Conservation (phyloP, 345 rosid species). For the Acer yangbiense region DNA sequence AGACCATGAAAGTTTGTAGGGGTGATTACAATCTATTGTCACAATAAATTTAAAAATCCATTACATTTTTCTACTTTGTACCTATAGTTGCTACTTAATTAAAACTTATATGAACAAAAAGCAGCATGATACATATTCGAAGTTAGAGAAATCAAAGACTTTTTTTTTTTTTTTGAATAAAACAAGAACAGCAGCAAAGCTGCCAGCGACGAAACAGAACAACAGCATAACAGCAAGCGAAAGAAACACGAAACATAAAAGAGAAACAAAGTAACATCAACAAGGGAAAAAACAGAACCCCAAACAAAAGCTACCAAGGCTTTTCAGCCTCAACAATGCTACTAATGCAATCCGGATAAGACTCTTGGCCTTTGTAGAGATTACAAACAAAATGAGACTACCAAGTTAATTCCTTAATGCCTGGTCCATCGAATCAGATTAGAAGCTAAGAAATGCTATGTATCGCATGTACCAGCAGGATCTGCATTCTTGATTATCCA, state of each 20-base stretch:
- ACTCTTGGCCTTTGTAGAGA: background rate
- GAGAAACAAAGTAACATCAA: too few relatives aligned
- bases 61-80: background rate
- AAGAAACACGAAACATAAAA: too few relatives aligned
- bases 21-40: background rate
- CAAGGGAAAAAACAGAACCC: too few relatives aligned
- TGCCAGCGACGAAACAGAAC: too few relatives aligned
- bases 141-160: background rate
- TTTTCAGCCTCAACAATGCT: too few relatives aligned
- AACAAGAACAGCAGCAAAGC: too few relatives aligned
- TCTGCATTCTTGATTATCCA: slow-evolving; percentile 88
- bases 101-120: background rate
- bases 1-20: background rate
- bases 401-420: slow-evolving; percentile 11
- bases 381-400: background rate
- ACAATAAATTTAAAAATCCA: background rate
- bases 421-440: slow-evolving; percentile 9
- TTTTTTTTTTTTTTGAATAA: too few relatives aligned
- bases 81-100: too few relatives aligned
- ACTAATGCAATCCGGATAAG: too few relatives aligned
- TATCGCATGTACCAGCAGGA: slow-evolving; percentile 52
- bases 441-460: slow-evolving; percentile 11
- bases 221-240: too few relatives aligned
- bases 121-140: background rate
- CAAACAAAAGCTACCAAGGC: too few relatives aligned